Evolutionary conservation across 768 basidiomycete genomes (phyloP).

Genomic region (Cystobasidiopsis lactophilus): DNA sequence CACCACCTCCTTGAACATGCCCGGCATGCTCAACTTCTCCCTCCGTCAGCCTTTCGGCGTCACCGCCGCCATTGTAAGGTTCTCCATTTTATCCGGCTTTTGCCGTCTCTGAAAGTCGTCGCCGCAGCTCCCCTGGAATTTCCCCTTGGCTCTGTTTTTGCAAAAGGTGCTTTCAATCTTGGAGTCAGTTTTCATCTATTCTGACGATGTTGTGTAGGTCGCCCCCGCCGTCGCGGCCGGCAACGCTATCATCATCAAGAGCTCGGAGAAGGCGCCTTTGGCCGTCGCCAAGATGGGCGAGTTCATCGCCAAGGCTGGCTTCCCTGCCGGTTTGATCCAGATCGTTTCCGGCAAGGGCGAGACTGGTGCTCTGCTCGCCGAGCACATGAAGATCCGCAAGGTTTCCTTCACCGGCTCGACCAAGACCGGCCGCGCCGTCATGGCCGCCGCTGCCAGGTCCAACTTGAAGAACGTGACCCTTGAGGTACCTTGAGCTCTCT

Average conservation of each 20-base stretch:
- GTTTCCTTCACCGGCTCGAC: constrained; percentile 19
- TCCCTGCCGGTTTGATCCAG: constrained; percentile 18
- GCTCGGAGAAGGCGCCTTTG: neutral
- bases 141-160: neutral
- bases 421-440: constrained; percentile 9
- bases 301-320: constrained; percentile 14
- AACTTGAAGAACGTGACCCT: constrained; percentile 21
- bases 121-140: neutral
- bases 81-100: constrained; percentile 10
- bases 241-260: constrained; percentile 20
- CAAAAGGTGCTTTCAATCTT: neutral
- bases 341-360: constrained; percentile 10
- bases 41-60: constrained; percentile 14
- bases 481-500: constrained; percentile 10
- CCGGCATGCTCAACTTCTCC: constrained; percentile 1
- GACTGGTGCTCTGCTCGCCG: constrained; percentile 11
- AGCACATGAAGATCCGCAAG: constrained; percentile 19
- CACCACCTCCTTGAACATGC: constrained; percentile 4
- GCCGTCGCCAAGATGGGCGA: neutral
- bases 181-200: neutral
- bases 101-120: no score
- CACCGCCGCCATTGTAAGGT: constrained; percentile 9
- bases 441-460: constrained; percentile 14
- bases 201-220: constrained; percentile 12
- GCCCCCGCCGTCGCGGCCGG: constrained; percentile 17